Base-by-base conservation (phyloP, 305 asterid species). In the Caryopteris hybrid region DNA sequence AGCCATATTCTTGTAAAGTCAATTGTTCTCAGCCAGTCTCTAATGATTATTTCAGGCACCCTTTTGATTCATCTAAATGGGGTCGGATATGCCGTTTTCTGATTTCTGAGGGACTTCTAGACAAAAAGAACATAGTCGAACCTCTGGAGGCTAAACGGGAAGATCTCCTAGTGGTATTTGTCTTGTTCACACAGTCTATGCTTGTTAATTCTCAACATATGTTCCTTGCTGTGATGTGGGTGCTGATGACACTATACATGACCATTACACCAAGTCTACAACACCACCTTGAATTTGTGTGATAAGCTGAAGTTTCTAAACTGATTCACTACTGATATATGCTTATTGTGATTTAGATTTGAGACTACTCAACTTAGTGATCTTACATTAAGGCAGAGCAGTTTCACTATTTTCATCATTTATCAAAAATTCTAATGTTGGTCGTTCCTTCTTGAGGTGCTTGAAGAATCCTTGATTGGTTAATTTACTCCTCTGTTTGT, bases 51-150 rank as follows among this genome's bases (percentile, higher is more conserved):
- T 68, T 61, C 85, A 91, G 99, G 91, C 99, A 94, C 64, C 99
- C 99, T 61, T 94, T 94, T 71, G 99, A 94, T 83, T 91, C 99
- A 71, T 84, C 96, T 29, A 94, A 94, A 81, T 94, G 97, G 97
- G 97, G 99, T 25, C 93, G 97, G 31, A 87, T 94, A 58, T 94
- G 97, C 66, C 82, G 71, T 27, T 89, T 89, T 79, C 92, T 94
- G 61, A 78, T 72, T 58, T 74, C 58, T 11, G 96, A 82, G 74
- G 90, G 92, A 67, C 50, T 86, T 76, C 75, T 89, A 72, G 80
- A 80, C 66, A 86, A 86, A 78, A 82, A 78, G 17, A 65, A 36
- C 68, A 65, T 94, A 64, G 86, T 91, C 77, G 96, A 94, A 82
- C 99, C 99, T 41, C 62, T 79, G 74, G 99, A 91, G 83, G 92